A percentile compares a stretch with the other conserved stretches of the same genome.
Evolutionary conservation across 805 yeast species (phyloP).

Genomic region (Pichia kluyveri): DNA sequence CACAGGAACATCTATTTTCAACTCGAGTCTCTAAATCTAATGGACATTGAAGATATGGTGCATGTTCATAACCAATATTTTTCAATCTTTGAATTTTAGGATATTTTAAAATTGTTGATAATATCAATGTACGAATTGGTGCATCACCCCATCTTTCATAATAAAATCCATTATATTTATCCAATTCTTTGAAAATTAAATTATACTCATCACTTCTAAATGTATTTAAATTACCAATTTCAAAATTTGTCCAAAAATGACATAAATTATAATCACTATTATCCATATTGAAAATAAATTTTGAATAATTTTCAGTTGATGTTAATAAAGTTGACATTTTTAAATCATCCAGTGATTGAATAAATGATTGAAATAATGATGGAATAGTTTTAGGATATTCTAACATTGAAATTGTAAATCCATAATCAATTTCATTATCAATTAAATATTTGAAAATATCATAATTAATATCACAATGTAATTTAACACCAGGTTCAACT

Average conservation of each 20-base stretch:
- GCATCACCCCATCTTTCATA: conserved; percentile 94
- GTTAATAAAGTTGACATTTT: conserved; percentile 31
- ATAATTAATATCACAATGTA: conserved; percentile 69
- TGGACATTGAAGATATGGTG: conserved; percentile 77
- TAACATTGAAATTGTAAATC: conserved; percentile 64
- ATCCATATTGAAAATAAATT: conserved; percentile 52
- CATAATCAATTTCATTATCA: conserved; percentile 58
- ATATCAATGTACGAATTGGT: conserved; percentile 64
- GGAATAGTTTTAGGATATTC: conserved; percentile 65
- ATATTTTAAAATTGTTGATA: conserved; percentile 61
- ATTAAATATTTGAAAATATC: conserved; percentile 70
- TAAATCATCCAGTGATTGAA: conserved; percentile 25
- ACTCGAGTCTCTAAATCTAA: conserved; percentile 43
- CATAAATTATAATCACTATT: conserved; percentile 64
- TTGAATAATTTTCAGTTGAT: conserved; percentile 35
- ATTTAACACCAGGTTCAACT: conserved; percentile 74
- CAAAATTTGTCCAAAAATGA: conserved; percentile 88
- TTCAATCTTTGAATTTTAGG: conserved; percentile 64
- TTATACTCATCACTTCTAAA: conserved; percentile 63
- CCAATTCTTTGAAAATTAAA: conserved; percentile 59
- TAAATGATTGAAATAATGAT: conserved; percentile 34
- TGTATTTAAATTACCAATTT: conserved; percentile 62
- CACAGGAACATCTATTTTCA: conserved; percentile 59
- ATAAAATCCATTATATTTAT: conserved; percentile 76
- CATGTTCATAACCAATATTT: conserved; percentile 74